These are phyloP conservation scores for Micractinium sp. DNA, from an alignment of 139 green algal genomes.

Conservation along the genomic window DNA sequence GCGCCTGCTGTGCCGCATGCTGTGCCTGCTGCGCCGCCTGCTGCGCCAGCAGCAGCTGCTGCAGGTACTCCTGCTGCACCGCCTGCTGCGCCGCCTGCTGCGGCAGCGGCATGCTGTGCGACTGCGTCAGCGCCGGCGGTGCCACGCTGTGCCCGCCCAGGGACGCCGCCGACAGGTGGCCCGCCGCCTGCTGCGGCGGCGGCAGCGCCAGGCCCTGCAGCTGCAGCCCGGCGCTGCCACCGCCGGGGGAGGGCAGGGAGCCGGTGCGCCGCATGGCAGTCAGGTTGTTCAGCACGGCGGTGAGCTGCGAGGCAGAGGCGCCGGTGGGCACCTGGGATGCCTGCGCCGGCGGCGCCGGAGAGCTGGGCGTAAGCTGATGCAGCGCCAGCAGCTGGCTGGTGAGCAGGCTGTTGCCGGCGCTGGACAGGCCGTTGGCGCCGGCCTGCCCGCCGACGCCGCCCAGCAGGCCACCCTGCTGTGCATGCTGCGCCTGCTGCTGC, in stretches of 20 bases:
- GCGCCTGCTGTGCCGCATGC: not conserved
- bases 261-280: slow-evolving; percentile 28
- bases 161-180: too few relatives aligned
- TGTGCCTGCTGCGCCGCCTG: slow-evolving; percentile 11
- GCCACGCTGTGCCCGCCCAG: not conserved
- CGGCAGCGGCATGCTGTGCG: not conserved
- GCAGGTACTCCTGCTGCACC: not conserved
- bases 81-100: not conserved
- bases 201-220: slow-evolving; percentile 15
- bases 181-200: not conserved
- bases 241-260: not conserved
- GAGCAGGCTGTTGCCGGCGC: not conserved
- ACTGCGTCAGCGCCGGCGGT: not conserved
- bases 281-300: slow-evolving; percentile 43
- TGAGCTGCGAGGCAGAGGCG: slow-evolving; percentile 37
- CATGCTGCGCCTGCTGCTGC: slow-evolving; percentile 8
- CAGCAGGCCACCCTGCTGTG: not conserved
- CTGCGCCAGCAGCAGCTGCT: slow-evolving; percentile 21
- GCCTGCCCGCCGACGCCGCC: not conserved
- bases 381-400: slow-evolving; percentile 20
- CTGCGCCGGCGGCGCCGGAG: slow-evolving; percentile 5
- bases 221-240: not conserved
- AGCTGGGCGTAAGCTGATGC: not conserved
- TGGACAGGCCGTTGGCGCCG: not conserved
- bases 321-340: not conserved